Evolutionary conservation across 2,329 filamentous ascomycete species (phyloP).

Genomic region (Colletotrichum falcatum): DNA sequence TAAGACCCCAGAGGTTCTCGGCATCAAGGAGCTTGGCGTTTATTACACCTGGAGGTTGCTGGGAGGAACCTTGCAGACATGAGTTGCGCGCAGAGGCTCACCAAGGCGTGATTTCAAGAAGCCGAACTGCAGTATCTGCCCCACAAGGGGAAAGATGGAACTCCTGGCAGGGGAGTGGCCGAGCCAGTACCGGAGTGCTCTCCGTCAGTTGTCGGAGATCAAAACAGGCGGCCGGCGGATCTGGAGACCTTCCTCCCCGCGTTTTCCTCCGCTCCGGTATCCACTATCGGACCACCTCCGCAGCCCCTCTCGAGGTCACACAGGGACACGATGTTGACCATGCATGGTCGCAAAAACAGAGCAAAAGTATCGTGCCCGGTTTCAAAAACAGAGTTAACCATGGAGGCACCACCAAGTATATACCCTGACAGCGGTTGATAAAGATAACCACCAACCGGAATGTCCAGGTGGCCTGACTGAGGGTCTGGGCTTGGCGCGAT

Average conservation of each 20-base stretch:
- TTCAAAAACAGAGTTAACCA: no score
- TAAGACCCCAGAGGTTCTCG: background rate
- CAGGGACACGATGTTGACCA: no score
- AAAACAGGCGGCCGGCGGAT: background rate
- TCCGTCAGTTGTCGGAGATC: constrained; percentile 3
- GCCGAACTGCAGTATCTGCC: background rate
- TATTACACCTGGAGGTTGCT: background rate
- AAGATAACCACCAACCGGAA: constrained; percentile 19
- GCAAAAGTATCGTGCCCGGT: no score
- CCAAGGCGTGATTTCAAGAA: background rate
- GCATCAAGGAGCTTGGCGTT: background rate
- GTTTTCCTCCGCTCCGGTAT: constrained; percentile 15
- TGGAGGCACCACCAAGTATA: no score
- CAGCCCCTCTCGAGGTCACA: no score
- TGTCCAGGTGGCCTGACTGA: background rate
- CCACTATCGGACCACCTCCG: constrained; percentile 17
- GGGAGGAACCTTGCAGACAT: constrained; percentile 6
- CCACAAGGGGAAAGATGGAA: background rate
- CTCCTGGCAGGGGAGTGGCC: constrained; percentile 13
- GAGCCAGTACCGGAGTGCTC: background rate
- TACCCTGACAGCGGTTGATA: background rate
- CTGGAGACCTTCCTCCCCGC: constrained; percentile 20
- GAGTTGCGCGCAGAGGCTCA: background rate
- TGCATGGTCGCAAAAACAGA: no score
- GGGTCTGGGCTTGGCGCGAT: no score